phyloP scores from a whole-genome alignment of 148 eudicot species.

The Rhododendron griersonianum region DNA sequence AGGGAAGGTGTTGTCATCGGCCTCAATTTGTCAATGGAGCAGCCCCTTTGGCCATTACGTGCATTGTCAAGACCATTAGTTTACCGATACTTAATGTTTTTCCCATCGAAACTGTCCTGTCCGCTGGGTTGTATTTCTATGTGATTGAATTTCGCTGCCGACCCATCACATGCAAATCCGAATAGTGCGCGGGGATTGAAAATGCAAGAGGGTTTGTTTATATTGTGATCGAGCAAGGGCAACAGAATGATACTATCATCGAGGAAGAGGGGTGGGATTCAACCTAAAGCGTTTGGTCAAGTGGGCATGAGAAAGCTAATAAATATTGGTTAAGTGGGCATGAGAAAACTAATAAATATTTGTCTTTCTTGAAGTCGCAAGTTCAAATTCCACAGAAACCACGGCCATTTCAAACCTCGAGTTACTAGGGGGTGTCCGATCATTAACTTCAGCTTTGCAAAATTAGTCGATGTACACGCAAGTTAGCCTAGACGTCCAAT shows the following conservation, averaged over 20 bases:
- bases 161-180: conserved; percentile 11
- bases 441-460: no score
- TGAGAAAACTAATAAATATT: no score
- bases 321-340: no score
- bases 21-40: conserved; percentile 1
- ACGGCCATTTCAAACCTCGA: no score
- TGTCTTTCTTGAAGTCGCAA: neutral
- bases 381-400: no score
- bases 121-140: neutral
- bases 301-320: no score
- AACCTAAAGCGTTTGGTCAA: no score
- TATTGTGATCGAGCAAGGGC: neutral
- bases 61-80: neutral
- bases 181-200: neutral
- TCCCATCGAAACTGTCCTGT: neutral
- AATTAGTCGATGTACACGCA: no score
- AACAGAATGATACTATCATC: neutral
- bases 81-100: neutral
- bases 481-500: no score
- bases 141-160: neutral
- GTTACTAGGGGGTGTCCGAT: no score
- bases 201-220: neutral
- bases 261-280: no score
- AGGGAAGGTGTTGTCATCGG: neutral
- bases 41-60: conserved; percentile 1